Base-by-base conservation (phyloP, 169 alveolate genomes). In the Eimeria praecox region DNA sequence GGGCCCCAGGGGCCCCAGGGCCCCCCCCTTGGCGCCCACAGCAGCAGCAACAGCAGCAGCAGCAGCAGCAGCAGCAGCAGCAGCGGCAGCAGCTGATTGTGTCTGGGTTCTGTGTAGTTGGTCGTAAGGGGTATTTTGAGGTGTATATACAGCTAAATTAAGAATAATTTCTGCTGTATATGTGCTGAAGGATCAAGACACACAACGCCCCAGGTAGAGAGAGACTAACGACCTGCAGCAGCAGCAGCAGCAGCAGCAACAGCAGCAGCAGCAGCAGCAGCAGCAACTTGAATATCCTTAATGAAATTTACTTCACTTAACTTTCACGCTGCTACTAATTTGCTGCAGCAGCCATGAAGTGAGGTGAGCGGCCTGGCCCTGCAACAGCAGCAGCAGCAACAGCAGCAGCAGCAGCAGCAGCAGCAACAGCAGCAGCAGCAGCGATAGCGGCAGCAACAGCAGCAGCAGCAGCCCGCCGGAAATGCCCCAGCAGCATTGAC, bases 51-150 rank as follows among this genome's bases (percentile, higher is more conserved):
- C 75, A 30, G 75, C 75, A 64, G 75, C 75, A 64, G 75, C 75
- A 64, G 75, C 75, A 30, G 75, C 75, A 64, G 75, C 75, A 64
- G 75, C 75, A 64, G 75, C 75, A 27, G 75, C 75, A 27, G 75
- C 75, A 27, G 75, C 75, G n/a, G 75, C 30, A 27, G 75, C 75
- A 30, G 75, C 75, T 64, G 75, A 22, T 64, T 22, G 75, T 64
- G 75, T 64, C 75, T 64, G 56, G 14, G 75, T 30, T 9, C 22
- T 22, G n/a, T 64, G 75, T 30, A 64, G 75, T 64, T n/a, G n/a
- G n/a, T n/a, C n/a, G n/a, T n/a, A n/a, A n/a, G n/a, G n/a, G n/a
- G n/a, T 22, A 64, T 64, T 27, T 0, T 30, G 75, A 8, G 75
- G n/a, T 22, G 75, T 64, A 64, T 22, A 64, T 12, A 3, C 75